A percentile compares a stretch with the other conserved stretches of the same genome.
These are phyloP conservation scores for Marvania coccoides DNA, from an alignment of 139 green algal genomes.

Conservation along the genomic window DNA sequence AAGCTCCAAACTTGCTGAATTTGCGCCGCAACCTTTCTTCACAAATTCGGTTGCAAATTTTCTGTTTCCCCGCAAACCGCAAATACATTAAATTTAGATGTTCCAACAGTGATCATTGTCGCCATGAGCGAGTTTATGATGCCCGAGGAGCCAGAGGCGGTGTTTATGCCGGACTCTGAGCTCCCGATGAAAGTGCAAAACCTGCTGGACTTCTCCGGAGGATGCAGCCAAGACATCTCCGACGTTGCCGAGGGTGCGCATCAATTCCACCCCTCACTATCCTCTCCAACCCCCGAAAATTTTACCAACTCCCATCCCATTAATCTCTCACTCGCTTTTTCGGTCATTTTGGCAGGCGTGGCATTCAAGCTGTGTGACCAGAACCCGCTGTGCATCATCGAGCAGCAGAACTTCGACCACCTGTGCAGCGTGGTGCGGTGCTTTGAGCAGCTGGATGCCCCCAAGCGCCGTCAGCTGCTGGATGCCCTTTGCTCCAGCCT, in stretches of 20 bases:
- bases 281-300: not conserved
- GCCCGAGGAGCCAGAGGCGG: slow-evolving; percentile 12
- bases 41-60: no score
- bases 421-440: slow-evolving; percentile 31
- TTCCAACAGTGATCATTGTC: no score
- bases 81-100: no score
- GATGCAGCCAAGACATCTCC: slow-evolving; percentile 1
- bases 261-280: not conserved
- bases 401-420: slow-evolving; percentile 44
- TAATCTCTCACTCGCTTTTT: not conserved
- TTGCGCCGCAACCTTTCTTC: no score
- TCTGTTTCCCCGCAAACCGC: no score
- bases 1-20: no score
- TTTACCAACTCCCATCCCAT: not conserved
- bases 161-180: slow-evolving; percentile 9
- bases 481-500: slow-evolving; percentile 52
- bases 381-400: slow-evolving; percentile 38
- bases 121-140: slow-evolving; percentile 26
- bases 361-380: slow-evolving; percentile 46
- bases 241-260: slow-evolving; percentile 25
- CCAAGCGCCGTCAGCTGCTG: slow-evolving; percentile 27
- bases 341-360: slow-evolving; percentile 25
- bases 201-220: slow-evolving; percentile 9
- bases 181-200: not conserved
- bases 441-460: slow-evolving; percentile 22